Base-by-base conservation (phyloP, 495 filamentous ascomycete genomes). In the Penicillium pancosmium region DNA sequence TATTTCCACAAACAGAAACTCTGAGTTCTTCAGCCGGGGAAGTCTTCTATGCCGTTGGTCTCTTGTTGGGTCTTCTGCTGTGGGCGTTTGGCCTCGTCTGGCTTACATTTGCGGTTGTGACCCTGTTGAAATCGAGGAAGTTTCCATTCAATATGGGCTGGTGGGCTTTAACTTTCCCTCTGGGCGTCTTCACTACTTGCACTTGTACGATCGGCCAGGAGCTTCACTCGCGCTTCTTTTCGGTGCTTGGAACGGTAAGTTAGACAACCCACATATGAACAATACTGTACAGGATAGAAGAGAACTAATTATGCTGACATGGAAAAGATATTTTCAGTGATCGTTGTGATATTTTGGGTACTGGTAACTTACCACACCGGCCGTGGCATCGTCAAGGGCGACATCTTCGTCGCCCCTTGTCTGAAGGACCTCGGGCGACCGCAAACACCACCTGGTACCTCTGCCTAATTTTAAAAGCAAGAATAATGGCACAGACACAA, bases 71-170 rank as follows among this genome's bases (percentile, higher is more conserved):
- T 0, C 59, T 87, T 11, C 72, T 86, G 16, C 59, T 89, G 53
- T 88, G 86, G 87, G 77, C 80, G 0, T 86, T 86, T 63, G 84
- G 70, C 0, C 66, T 88, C 1, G 78, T 86, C 0, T 89, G 87
- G 86, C 70, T 88, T 0, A 80, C 83, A 63, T 82, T 88, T 52
- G 87, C 85, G 8, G 53, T 71, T 3, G 68, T 64, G 0, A 65
- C 73, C 1, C 67, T 76, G 15, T 55, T 56, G 0, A 55, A 63
- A 3, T 78, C 41, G 13, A 73, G 63, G 50, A 76, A 60, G 11
- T 87, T 88, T 48, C 84, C 85, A 0, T 88, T 88, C 66, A 88
- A 87, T 52, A 82, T 87, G 63, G 86, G 85, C 1, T 88, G 86
- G 85, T 89, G 86, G 86, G 81, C 79, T 3, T 87, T 88, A 51